phyloP scores from a whole-genome alignment of 306 rosid genomes.

The Ochetophila trinervis region DNA sequence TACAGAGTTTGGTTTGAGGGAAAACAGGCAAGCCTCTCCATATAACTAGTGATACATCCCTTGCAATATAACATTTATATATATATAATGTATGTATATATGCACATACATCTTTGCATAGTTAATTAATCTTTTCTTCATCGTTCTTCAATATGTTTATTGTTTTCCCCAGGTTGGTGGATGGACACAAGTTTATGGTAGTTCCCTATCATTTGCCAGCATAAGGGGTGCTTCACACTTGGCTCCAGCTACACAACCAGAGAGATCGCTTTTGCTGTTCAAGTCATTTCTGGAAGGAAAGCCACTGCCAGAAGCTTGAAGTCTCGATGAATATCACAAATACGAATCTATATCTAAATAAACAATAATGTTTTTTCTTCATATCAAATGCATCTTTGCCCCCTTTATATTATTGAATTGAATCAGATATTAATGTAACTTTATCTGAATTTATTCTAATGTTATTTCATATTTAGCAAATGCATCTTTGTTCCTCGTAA shows the following conservation, averaged over 20 bases:
- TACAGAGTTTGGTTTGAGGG: constrained; percentile 33
- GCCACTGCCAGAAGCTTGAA: constrained; percentile 28
- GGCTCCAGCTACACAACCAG: constrained; percentile 25
- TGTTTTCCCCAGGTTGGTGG: constrained; percentile 31
- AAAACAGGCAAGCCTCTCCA: constrained; percentile 26
- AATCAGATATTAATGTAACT: too few relatives aligned
- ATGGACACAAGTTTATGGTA: constrained; percentile 34
- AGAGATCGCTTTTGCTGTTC: constrained; percentile 27
- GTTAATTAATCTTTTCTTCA: not conserved
- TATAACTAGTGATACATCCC: too few relatives aligned
- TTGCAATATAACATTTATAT: not conserved
- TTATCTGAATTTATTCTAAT: too few relatives aligned
- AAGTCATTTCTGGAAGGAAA: constrained; percentile 27
- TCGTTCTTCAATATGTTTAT: not conserved
- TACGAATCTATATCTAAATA: too few relatives aligned
- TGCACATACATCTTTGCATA: not conserved
- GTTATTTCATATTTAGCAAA: too few relatives aligned
- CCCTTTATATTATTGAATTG: too few relatives aligned
- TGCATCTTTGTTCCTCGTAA: too few relatives aligned
- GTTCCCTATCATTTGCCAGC: constrained; percentile 21
- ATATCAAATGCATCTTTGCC: too few relatives aligned
- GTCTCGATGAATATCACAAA: not conserved
- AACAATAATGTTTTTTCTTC: too few relatives aligned
- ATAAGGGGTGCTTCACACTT: constrained; percentile 31
- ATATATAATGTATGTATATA: not conserved